These are phyloP conservation scores for Citrullus colocynthis DNA, from an alignment of 306 rosid species.

Conservation along the genomic window DNA sequence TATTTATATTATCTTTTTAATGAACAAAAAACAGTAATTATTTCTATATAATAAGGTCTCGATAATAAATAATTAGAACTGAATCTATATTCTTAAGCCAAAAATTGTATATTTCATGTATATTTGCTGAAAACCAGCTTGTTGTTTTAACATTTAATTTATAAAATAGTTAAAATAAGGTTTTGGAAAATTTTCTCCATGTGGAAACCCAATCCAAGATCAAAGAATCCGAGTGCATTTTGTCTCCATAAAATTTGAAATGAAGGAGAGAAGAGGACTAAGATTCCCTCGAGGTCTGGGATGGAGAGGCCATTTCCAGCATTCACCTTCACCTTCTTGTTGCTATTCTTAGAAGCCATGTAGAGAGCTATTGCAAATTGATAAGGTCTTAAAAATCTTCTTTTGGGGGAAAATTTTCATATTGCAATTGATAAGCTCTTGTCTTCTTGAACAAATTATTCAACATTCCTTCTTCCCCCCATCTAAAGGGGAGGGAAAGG, in stretches of 20 bases:
- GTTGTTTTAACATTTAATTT: neutral
- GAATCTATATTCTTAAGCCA: neutral
- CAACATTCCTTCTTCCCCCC: neutral
- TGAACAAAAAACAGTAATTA: neutral
- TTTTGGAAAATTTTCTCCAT: neutral
- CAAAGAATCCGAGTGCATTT: neutral
- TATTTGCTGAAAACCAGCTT: neutral
- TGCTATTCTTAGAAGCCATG: neutral
- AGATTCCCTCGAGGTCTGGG: neutral
- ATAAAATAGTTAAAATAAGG: neutral
- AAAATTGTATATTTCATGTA: neutral
- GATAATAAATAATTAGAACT: neutral
- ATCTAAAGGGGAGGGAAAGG: neutral
- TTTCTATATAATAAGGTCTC: neutral
- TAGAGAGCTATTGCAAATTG: neutral
- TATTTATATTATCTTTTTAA: neutral
- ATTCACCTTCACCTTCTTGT: neutral
- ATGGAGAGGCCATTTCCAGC: neutral
- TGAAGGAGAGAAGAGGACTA: neutral
- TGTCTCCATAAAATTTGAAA: neutral
- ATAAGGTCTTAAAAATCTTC: neutral
- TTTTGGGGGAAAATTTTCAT: neutral
- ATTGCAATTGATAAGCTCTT: neutral
- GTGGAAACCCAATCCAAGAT: neutral
- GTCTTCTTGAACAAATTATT: neutral